phyloP scores from a whole-genome alignment of 495 filamentous ascomycete genomes.

The Talaromyces trachyspermus region DNA sequence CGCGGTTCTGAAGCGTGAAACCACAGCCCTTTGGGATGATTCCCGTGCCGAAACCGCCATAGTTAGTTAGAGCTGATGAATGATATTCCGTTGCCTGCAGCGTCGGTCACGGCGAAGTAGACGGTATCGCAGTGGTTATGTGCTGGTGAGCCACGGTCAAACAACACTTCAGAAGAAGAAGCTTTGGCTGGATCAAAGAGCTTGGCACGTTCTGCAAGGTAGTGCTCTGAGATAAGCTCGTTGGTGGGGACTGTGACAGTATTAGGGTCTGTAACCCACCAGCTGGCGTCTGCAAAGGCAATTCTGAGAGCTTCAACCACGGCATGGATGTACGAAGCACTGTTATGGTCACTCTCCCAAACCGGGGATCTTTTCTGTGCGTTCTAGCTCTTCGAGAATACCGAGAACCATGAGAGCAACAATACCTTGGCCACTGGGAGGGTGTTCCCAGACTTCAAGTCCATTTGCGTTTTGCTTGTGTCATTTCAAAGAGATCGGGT shows the following conservation, averaged over 20 bases:
- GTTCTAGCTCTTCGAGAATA: slow-evolving; percentile 77
- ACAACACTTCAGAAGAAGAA: slow-evolving; percentile 43
- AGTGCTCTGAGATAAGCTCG: slow-evolving; percentile 49
- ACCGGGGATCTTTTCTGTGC: slow-evolving; percentile 58
- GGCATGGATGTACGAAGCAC: slow-evolving; percentile 71
- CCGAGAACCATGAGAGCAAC: slow-evolving; percentile 91
- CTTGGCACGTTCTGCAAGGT: slow-evolving; percentile 61
- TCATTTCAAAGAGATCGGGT: slow-evolving; percentile 74
- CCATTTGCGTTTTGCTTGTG: too few relatives aligned
- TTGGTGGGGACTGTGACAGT: slow-evolving; percentile 54
- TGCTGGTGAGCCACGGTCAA: slow-evolving; percentile 58
- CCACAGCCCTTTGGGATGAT: slow-evolving; percentile 79
- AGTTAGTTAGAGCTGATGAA: slow-evolving; percentile 98
- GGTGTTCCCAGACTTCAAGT: slow-evolving; percentile 82
- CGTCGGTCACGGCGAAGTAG: slow-evolving; percentile 81
- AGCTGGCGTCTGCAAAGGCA: slow-evolving; percentile 81
- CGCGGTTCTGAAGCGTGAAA: slow-evolving; percentile 90
- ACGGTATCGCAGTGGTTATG: slow-evolving; percentile 78
- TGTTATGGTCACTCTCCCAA: slow-evolving; percentile 62
- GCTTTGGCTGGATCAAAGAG: slow-evolving; percentile 56
- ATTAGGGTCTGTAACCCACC: slow-evolving; percentile 83
- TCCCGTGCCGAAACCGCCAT: slow-evolving; percentile 76
- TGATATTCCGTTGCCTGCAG: slow-evolving; percentile 75
- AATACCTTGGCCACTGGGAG: slow-evolving; percentile 95
- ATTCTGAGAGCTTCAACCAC: slow-evolving; percentile 86